phyloP scores from a whole-genome alignment of 768 basidiomycete genomes.

The Pulveroboletus ravenelii region DNA sequence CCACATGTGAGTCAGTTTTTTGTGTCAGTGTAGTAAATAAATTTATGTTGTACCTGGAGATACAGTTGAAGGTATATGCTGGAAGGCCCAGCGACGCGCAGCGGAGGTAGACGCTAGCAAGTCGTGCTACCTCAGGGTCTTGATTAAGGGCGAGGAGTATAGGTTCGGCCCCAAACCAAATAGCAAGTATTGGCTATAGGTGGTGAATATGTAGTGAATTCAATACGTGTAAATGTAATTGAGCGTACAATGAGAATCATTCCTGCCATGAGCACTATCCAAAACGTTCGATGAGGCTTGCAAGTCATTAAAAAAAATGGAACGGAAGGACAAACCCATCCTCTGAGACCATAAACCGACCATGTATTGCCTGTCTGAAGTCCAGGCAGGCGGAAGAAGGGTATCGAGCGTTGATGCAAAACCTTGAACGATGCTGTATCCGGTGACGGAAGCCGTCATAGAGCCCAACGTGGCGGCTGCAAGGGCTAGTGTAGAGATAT shows the following conservation, averaged over 20 bases:
- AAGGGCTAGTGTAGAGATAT: constrained; percentile 83
- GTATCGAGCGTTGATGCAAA: constrained; percentile 87
- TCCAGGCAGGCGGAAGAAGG: constrained; percentile 92
- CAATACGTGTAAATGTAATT: background rate
- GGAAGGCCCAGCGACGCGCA: constrained; percentile 79
- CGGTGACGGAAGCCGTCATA: constrained; percentile 62
- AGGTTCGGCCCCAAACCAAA: constrained; percentile 82
- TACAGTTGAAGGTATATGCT: constrained; percentile 55
- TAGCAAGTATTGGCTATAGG: constrained; percentile 46
- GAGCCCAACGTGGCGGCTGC: constrained; percentile 76
- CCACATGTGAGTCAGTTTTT: background rate
- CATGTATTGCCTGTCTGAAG: constrained; percentile 73
- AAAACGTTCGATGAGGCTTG: constrained; percentile 5
- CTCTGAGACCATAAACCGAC: constrained; percentile 91
- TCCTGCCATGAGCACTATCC: constrained; percentile 57
- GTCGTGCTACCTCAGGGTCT: constrained; percentile 77
- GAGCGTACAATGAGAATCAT: constrained; percentile 54
- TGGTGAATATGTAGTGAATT: background rate
- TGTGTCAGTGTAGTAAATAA: background rate
- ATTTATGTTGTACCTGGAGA: constrained; percentile 40
- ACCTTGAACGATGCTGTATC: constrained; percentile 70
- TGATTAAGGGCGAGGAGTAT: constrained; percentile 73
- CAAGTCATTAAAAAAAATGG: background rate
- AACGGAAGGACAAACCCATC: constrained; percentile 53
- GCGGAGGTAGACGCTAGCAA: constrained; percentile 73